These are phyloP conservation scores for Paramecium pentaurelia DNA, from an alignment of 73 alveolate genomes.

Conservation along the genomic window DNA sequence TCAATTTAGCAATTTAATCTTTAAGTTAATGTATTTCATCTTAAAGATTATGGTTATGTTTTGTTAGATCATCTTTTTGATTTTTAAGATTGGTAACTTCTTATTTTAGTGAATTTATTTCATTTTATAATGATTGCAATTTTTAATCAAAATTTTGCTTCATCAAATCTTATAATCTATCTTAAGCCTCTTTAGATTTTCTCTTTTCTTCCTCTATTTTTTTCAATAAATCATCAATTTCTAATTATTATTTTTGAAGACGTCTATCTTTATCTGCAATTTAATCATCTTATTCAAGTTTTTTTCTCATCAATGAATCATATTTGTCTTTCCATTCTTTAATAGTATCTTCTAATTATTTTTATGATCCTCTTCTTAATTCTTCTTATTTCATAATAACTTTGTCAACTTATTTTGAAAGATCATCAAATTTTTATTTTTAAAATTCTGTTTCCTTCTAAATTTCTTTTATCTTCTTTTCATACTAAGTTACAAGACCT, in stretches of 20 bases:
- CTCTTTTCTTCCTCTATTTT: conserved; percentile 55
- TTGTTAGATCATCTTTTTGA: neutral
- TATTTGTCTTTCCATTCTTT: conserved; percentile 78
- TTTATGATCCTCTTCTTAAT: conserved; percentile 66
- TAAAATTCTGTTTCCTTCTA: conserved; percentile 68
- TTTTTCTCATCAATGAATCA: conserved; percentile 71
- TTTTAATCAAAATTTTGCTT: conserved; percentile 34
- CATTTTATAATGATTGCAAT: neutral
- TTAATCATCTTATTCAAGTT: conserved; percentile 75
- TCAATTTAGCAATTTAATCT: neutral
- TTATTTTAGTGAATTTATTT: conserved; percentile 24
- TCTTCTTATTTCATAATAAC: conserved; percentile 69
- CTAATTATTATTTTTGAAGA: conserved; percentile 43
- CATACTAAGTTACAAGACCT: conserved; percentile 64
- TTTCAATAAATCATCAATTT: conserved; percentile 53
- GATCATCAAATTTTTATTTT: conserved; percentile 71
- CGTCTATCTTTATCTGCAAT: conserved; percentile 65
- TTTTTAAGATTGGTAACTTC: neutral
- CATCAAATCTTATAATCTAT: conserved; percentile 2
- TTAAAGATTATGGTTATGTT: neutral
- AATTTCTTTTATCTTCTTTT: conserved; percentile 58
- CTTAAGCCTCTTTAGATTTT: conserved; percentile 17
- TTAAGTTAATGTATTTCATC: neutral
- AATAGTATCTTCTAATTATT: conserved; percentile 79
- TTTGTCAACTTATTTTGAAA: conserved; percentile 60